Base-by-base conservation (phyloP, 208 protist genomes). In the Novymonas esmeraldas region DNA sequence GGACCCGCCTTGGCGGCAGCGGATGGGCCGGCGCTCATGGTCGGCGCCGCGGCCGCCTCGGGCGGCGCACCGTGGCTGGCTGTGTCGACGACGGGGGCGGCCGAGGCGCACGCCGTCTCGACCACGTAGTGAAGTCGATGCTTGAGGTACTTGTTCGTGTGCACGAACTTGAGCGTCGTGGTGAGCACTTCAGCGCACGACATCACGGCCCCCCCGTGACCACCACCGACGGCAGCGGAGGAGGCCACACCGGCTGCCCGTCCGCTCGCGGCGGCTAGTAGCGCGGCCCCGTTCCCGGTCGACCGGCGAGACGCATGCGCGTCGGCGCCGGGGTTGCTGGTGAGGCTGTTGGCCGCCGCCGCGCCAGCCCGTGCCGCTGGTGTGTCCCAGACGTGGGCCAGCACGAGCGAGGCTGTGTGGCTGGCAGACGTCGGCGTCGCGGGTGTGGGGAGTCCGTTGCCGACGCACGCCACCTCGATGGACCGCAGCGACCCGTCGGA, bases 51-150 rank as follows among this genome's bases (percentile, higher is more conserved):
- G 39, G 3, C 22, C 13, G 55, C 39, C 7, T 64, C 59, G 26
- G 44, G 0, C 9, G 22, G 7, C n/a, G 13, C 44, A 24, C 44
- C 9, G 6, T 14, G 5, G 34, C 22, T 42, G 31, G 59, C 42
- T 24, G 9, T 24, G 28, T 41, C 59, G n/a, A 13, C 14, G 44
- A 6, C 45, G n/a, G 16, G 14, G 45, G 28, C 36, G 26, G 55
- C 18, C 24, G 62, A 39, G 41, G 62, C 55, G 14, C 48, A 70
- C 46, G 78, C 52, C 26, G 83, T 87, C 65, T 94, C 89, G 34
- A 94, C 11, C 55, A 81, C 85, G 79, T 95, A 95, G 67, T 92
- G 85, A 20, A 90, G 74, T 20, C 70, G 73, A 38, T 91, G 76
- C 44, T 78, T 78, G 11, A 85, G 66, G 22, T 71, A 62, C 60